These are phyloP conservation scores for Aspergillus sp. DNA, from an alignment of 2,329 filamentous ascomycete species.

Conservation along the genomic window DNA sequence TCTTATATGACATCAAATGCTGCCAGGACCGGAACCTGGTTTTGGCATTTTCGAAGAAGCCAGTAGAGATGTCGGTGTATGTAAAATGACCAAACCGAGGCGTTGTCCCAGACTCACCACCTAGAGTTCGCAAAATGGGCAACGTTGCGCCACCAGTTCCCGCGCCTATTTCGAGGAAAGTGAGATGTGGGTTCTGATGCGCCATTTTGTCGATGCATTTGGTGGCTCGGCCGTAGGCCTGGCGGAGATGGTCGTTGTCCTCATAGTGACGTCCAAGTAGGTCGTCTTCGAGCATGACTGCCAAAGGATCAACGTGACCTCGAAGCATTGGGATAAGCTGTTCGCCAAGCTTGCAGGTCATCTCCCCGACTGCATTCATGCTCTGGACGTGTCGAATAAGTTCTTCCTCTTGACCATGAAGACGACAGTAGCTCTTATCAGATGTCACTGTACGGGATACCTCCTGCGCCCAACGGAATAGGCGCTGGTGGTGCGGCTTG, in stretches of 20 bases:
- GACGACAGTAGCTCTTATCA: neutral
- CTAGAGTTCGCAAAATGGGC: constrained; percentile 15
- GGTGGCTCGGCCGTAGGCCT: constrained; percentile 13
- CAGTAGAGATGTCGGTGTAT: constrained; percentile 22
- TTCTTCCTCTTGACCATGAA: neutral
- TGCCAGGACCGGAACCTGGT: constrained; percentile 17
- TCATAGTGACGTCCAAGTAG: constrained; percentile 16
- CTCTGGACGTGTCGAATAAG: neutral
- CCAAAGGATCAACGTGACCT: constrained; percentile 19
- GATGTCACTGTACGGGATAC: neutral
- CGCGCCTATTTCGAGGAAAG: constrained; percentile 21
- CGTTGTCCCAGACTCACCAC: constrained; percentile 9
- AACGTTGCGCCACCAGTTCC: constrained; percentile 19
- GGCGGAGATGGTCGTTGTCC: constrained; percentile 12
- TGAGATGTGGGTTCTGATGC: constrained; percentile 19
- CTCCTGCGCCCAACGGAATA: neutral
- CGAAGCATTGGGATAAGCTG: constrained; percentile 15
- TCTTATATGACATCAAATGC: constrained; percentile 19
- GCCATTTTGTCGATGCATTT: constrained; percentile 21
- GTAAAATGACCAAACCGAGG: constrained; percentile 15
- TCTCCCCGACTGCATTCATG: neutral
- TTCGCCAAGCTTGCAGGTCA: constrained; percentile 9
- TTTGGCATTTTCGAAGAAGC: constrained; percentile 23
- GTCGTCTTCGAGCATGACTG: constrained; percentile 19
- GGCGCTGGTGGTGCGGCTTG: neutral